Evolutionary conservation across 139 green algal genomes (phyloP), one percentile per base, ranked within the genome.

Genomic region (Chlorella sp.): DNA sequence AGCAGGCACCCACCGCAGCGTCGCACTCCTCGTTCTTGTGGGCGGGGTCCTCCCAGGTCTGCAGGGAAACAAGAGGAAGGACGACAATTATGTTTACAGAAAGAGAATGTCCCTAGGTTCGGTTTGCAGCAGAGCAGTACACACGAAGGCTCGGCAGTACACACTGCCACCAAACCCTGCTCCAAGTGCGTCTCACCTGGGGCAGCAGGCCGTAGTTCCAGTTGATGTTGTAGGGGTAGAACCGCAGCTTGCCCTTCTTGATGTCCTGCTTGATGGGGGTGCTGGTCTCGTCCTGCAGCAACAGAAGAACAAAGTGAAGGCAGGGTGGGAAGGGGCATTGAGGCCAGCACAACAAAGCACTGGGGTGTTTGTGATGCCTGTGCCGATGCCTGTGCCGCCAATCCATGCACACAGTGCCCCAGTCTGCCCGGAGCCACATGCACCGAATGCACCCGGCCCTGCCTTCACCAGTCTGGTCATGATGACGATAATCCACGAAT

Each of bases 221-320:
- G 96, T 99, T 99, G 95, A 99, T 99, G 97, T 99, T 99, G 97
- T 99, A 98, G 73, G 92, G 98, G 96, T 99, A 99, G 95, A 98
- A 98, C 18, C 98, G 91, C 78, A 99, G 94, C 94, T 99, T 99
- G 92, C 97, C 98, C 95, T 99, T 99, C 96, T 99, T 99, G 81
- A 95, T 98, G 93, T 99, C 98, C 92, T 99, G 98, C 96, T 99
- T 99, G 96, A 99, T 99, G 85, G 98, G 98, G 28, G 93, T 99
- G 83, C 86, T 92, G 32, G 92, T 89, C 96, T 99, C 98, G 83
- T 99, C 97, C 96, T 98, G 95, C 40, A 77, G 28, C 68, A 3
- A 60, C 5, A 42, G 0, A 61, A 83, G 76, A 5, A 24, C 9
- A 12, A 7, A 7, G 24, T 24, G 32, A 81, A 1, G 39, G 39